Evolutionary conservation across 768 basidiomycete species (phyloP), one percentile per base, ranked within the genome.

Genomic region (Suillus bovinus): DNA sequence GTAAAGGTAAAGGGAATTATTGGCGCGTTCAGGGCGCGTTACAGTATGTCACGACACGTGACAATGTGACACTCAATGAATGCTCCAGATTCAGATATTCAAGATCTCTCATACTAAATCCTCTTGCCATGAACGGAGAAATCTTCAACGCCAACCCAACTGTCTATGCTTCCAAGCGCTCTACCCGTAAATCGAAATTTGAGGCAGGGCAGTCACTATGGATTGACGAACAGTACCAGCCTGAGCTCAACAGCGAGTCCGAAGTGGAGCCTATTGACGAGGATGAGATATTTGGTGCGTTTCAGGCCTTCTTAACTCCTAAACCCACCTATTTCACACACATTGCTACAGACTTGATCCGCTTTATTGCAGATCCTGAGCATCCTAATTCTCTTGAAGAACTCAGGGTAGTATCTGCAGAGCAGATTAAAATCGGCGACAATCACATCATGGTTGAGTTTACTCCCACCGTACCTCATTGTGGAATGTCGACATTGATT

Each of bases 381-480:
- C 95, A 99, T 74, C 93, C 94, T 5, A 90, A 89, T 69, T 91
- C 89, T 20, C 83, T 99, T 52, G 97, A 99, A 72, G 94, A 98
- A 71, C 88, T 99, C 10, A 88, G 92, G 27, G 97, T 99, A 41
- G 96, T 99, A 46, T 96, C 94, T 53, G 86, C 88, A 7, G 87
- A 93, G 11, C 96, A 99, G 70, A 88, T 98, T 62, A 76, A 78
- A 14, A 77, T 90, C 42, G 75, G 69, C 38, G 70, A 76, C n/a
- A 90, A 94, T 65, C 82, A 82, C 58, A 80, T 99, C 58, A 79
- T 84, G 39, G 89, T 99, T 65, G 94, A 96, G 71, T 96, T 99
- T 71, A 99, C 97, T 6, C 96, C 97, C 4, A 99, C 97, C 0
- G 93, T 97, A 17, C 96, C 97, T 11, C 96, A 98, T 70, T 99